phyloP scores from a whole-genome alignment of 2,329 filamentous ascomycete species.

The Colletotrichum eremochloae region DNA sequence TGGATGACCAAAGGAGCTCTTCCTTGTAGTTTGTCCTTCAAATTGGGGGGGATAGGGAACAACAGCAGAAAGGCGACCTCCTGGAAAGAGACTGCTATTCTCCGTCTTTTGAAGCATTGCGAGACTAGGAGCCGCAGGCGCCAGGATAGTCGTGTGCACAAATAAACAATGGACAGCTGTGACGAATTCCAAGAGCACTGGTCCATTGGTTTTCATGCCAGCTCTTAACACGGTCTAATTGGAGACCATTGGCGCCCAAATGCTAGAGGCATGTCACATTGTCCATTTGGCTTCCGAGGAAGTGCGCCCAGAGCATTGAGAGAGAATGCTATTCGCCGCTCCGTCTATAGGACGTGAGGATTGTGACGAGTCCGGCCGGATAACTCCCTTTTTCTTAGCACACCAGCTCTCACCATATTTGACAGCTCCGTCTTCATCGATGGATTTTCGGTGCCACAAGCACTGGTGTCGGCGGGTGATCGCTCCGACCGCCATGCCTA shows the following conservation, averaged over 20 bases:
- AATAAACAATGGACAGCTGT: background rate
- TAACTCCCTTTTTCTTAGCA: background rate
- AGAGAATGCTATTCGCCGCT: background rate
- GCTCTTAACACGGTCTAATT: background rate
- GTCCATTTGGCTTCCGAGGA: background rate
- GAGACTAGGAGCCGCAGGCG: background rate
- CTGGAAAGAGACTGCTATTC: background rate
- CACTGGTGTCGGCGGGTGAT: conserved; percentile 2
- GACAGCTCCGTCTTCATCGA: background rate
- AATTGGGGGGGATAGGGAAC: background rate
- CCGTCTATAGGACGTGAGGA: background rate
- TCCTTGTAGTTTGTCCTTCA: background rate
- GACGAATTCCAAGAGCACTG: background rate
- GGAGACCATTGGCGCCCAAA: background rate
- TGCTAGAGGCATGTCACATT: background rate
- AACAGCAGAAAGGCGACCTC: background rate
- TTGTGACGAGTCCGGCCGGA: background rate
- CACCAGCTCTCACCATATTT: too few relatives aligned
- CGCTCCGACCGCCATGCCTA: background rate
- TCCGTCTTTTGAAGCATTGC: background rate
- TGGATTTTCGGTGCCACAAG: conserved; percentile 4
- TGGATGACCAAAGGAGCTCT: background rate
- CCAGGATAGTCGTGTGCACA: background rate
- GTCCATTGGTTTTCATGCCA: background rate
- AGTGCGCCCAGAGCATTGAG: background rate